phyloP scores from a whole-genome alignment of 768 basidiomycete genomes.

The Clitopilus passeckerianus region DNA sequence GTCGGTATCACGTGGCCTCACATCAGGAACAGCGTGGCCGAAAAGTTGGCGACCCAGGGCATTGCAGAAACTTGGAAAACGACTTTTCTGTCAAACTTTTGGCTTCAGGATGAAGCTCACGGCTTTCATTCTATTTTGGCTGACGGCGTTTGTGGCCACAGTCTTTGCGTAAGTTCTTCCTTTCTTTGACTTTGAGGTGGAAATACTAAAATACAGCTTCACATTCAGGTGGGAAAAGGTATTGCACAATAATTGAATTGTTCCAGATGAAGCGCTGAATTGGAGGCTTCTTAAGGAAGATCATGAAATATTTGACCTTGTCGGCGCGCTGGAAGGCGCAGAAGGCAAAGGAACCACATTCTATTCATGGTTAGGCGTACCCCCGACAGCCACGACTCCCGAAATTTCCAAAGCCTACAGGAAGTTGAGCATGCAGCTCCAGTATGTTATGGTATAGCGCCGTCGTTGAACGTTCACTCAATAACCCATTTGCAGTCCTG shows the following conservation, averaged over 20 bases:
- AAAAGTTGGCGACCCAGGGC: not conserved
- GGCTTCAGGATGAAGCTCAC: slow-evolving; percentile 46
- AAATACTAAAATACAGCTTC: not conserved
- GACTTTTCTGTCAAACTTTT: not conserved
- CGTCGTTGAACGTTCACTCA: not conserved
- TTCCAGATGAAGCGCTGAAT: not conserved
- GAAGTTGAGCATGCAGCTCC: slow-evolving; percentile 83
- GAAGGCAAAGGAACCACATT: slow-evolving; percentile 96
- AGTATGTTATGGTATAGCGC: slow-evolving; percentile 50
- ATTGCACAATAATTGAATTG: not conserved
- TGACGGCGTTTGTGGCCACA: slow-evolving; percentile 48
- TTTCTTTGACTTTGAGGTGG: not conserved
- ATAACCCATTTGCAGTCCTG: slow-evolving; percentile 53
- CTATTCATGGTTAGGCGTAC: slow-evolving; percentile 89
- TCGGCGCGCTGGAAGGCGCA: slow-evolving; percentile 69
- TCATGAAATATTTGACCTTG: slow-evolving; percentile 95
- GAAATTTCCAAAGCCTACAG: slow-evolving; percentile 91
- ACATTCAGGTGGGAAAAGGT: slow-evolving; percentile 68
- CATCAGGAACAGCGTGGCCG: not conserved
- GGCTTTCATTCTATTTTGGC: slow-evolving; percentile 33
- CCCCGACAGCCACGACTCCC: slow-evolving; percentile 62
- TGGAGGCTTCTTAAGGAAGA: slow-evolving; percentile 60
- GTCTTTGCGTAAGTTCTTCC: slow-evolving; percentile 52
- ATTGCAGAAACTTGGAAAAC: not conserved
- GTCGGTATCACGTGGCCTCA: not conserved